These are phyloP conservation scores for Fusarium sororula DNA, from an alignment of 2,329 filamentous ascomycete species.

Conservation along the genomic window DNA sequence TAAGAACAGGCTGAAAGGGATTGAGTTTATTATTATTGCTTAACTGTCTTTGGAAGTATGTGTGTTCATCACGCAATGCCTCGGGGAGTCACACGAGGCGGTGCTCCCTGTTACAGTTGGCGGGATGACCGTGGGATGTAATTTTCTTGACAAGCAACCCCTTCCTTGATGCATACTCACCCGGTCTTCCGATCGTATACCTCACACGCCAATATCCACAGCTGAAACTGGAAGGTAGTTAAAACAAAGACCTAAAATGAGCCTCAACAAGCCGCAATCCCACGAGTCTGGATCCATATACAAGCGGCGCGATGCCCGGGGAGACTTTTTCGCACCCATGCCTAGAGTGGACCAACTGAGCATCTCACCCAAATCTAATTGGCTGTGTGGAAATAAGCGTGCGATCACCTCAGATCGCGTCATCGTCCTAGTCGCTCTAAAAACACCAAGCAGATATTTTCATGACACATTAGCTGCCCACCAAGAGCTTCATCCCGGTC, in stretches of 20 bases:
- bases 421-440: constrained; percentile 40
- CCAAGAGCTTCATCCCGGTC: not conserved
- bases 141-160: not conserved
- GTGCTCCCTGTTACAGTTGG: not conserved
- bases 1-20: not conserved
- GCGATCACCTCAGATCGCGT: constrained; percentile 45
- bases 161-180: not conserved
- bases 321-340: not conserved
- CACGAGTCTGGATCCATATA: constrained; percentile 12
- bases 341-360: constrained; percentile 25
- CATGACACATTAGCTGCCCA: constrained; percentile 38
- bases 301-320: constrained; percentile 25
- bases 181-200: not conserved
- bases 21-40: not conserved
- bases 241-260: not conserved
- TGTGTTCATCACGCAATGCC: not conserved
- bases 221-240: constrained; percentile 25
- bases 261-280: constrained; percentile 13
- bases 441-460: constrained; percentile 18
- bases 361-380: constrained; percentile 10
- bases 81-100: constrained; percentile 20
- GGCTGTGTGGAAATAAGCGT: constrained; percentile 9
- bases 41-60: not conserved
- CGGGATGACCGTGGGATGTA: not conserved
- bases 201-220: not conserved